phyloP scores from a whole-genome alignment of 129 eudicot species.

The Flaveria linearis region DNA sequence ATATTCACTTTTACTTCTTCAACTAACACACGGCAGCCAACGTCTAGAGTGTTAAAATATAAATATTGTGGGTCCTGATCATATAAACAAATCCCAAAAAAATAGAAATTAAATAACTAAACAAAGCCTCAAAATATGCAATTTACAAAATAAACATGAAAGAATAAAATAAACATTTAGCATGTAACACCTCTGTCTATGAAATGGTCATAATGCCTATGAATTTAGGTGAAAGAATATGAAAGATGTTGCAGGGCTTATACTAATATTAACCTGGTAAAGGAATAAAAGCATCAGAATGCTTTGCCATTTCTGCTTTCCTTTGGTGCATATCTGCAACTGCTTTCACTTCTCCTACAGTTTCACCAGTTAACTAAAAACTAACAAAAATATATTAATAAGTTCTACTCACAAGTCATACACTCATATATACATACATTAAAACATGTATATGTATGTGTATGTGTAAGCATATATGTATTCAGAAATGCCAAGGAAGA shows the following conservation, averaged over 20 bases:
- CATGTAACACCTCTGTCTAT: slow-evolving; percentile 24
- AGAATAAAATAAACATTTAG: slow-evolving; percentile 20
- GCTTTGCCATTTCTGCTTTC: slow-evolving; percentile 99
- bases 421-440: no score
- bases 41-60: no score
- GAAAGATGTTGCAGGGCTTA: slow-evolving; percentile 28
- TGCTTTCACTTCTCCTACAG: slow-evolving; percentile 99
- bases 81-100: background rate
- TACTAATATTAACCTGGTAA: slow-evolving; percentile 82
- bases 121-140: background rate
- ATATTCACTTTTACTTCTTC: no score
- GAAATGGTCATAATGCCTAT: slow-evolving; percentile 18
- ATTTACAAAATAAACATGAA: slow-evolving; percentile 19
- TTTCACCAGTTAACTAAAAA: slow-evolving; percentile 95
- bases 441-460: no score
- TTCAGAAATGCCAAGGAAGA: no score
- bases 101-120: background rate
- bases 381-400: background rate
- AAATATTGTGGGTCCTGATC: no score
- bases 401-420: no score
- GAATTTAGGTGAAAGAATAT: slow-evolving; percentile 41
- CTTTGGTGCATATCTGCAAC: slow-evolving; percentile 99
- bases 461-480: no score
- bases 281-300: slow-evolving; percentile 99
- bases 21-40: no score